Evolutionary conservation across 345 rosid genomes (phyloP), one percentile per base, ranked within the genome.

Genomic region (Balakata baccata): DNA sequence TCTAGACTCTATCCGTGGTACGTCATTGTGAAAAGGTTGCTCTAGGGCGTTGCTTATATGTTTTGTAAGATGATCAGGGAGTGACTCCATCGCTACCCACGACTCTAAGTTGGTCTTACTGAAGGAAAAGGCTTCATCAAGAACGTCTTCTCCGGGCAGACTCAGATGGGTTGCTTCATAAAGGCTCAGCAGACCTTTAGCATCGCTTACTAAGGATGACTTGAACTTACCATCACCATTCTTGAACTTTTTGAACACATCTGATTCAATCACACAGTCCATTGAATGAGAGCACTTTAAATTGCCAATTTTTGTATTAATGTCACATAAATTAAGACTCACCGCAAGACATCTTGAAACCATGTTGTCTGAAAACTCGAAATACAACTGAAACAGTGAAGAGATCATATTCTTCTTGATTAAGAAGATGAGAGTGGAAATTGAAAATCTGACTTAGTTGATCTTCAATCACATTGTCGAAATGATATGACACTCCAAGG

Each of bases 291-390:
- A 29, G 34, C 34, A 29, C 34, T 1, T 29, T 29, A 56, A 49
- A n/a, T n/a, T n/a, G n/a, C n/a, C n/a, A n/a, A n/a, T n/a, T n/a
- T n/a, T n/a, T n/a, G n/a, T n/a, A n/a, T n/a, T n/a, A n/a, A n/a
- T n/a, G n/a, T n/a, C n/a, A n/a, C n/a, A n/a, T n/a, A n/a, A n/a
- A n/a, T 37, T 18, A 7, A 39, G n/a, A 17, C 67, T 16, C 8
- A 63, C 67, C 49, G 5, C 49, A 37, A 63, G 67, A 39, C 23
- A 63, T 63, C 16, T 63, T 63, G 67, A 63, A 63, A 16, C 67
- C 67, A 63, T 63, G 49, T 17, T 63, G 67, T 39, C 67, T 63
- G 20, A 63, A 41, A 38, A 63, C 49, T 16, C 67, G 67, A 63
- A 63, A 63, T 38, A 34, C 49, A 38, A 63, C 5, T 0, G 67